phyloP scores from a whole-genome alignment of 2,329 filamentous ascomycete genomes.

The Huntiella abstrusa region DNA sequence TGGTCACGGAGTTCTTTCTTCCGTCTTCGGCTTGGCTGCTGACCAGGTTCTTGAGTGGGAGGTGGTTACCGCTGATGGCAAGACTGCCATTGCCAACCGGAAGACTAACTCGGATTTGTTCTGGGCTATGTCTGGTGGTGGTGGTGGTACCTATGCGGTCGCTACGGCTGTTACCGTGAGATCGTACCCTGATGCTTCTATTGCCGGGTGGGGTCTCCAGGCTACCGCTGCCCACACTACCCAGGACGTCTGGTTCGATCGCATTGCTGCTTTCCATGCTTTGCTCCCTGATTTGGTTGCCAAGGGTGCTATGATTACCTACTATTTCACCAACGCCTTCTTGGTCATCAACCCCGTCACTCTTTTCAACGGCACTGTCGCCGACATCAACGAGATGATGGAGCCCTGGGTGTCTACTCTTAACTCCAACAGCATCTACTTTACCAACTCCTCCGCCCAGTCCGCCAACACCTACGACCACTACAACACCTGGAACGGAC shows the following conservation, averaged over 20 bases:
- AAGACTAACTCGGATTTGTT: slow-evolving; percentile 35
- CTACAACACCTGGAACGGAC: slow-evolving; percentile 15
- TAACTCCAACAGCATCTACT: slow-evolving; percentile 18
- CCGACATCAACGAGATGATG: slow-evolving; percentile 26
- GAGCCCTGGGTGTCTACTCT: slow-evolving; percentile 25
- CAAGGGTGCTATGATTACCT: slow-evolving; percentile 29
- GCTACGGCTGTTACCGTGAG: slow-evolving; percentile 36
- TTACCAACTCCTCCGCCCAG: slow-evolving; percentile 23
- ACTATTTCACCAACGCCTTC: slow-evolving; percentile 26
- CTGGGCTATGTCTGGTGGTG: slow-evolving; percentile 44
- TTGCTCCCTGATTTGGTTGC: slow-evolving; percentile 28
- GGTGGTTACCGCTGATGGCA: slow-evolving; percentile 33
- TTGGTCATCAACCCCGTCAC: slow-evolving; percentile 30
- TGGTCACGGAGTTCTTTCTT: slow-evolving; percentile 35
- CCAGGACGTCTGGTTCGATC: slow-evolving; percentile 28
- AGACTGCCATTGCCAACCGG: slow-evolving; percentile 28
- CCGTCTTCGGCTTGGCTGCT: slow-evolving; percentile 36
- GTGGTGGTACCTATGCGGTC: slow-evolving; percentile 38
- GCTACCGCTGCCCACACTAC: slow-evolving; percentile 19
- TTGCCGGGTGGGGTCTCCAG: slow-evolving; percentile 25
- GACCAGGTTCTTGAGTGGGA: slow-evolving; percentile 39
- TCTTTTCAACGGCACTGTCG: slow-evolving; percentile 25
- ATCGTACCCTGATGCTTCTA: slow-evolving; percentile 24
- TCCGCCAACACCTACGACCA: slow-evolving; percentile 30
- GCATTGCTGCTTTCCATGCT: slow-evolving; percentile 24